phyloP scores from a whole-genome alignment of 805 yeast genomes.

The Starmerella bacillaris region DNA sequence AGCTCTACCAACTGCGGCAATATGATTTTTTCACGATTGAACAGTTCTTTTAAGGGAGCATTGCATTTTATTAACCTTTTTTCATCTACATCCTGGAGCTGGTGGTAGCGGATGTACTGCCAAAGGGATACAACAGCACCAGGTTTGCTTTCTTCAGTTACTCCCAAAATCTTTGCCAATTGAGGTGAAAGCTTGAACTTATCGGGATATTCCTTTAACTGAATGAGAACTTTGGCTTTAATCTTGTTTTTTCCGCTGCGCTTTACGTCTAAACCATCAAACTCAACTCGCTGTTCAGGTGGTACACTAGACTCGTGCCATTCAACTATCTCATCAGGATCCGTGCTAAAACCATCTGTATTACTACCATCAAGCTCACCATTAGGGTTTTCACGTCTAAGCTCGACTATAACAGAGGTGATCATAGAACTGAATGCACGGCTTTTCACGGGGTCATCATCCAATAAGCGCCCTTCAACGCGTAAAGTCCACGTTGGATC shows the following conservation, averaged over 20 bases:
- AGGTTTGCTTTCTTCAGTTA: conserved; percentile 64
- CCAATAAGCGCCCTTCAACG: conserved; percentile 66
- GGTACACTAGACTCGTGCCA: conserved; percentile 51
- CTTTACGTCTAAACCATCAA: conserved; percentile 80
- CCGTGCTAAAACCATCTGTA: background rate
- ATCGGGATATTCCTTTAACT: conserved; percentile 60
- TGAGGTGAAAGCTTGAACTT: conserved; percentile 46
- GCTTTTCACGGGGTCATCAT: conserved; percentile 35
- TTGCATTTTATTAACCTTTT: conserved; percentile 37
- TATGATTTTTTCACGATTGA: conserved; percentile 34
- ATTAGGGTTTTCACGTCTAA: conserved; percentile 24
- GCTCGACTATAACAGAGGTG: conserved; percentile 69
- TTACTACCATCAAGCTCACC: conserved; percentile 1
- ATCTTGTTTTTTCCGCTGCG: conserved; percentile 55
- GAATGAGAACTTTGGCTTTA: conserved; percentile 54
- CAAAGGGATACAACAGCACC: conserved; percentile 64
- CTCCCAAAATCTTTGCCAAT: conserved; percentile 55
- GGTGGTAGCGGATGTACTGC: conserved; percentile 56
- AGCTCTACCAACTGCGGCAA: conserved; percentile 58
- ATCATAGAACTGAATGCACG: conserved; percentile 62
- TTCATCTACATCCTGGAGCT: conserved; percentile 41
- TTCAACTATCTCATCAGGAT: conserved; percentile 38
- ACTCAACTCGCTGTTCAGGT: conserved; percentile 30
- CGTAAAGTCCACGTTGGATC: conserved; percentile 52
- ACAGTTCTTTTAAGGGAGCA: conserved; percentile 28